Evolutionary conservation across 2,329 filamentous ascomycete species (phyloP), one percentile per base, ranked within the genome.

Genomic region (Penicillium sp.): DNA sequence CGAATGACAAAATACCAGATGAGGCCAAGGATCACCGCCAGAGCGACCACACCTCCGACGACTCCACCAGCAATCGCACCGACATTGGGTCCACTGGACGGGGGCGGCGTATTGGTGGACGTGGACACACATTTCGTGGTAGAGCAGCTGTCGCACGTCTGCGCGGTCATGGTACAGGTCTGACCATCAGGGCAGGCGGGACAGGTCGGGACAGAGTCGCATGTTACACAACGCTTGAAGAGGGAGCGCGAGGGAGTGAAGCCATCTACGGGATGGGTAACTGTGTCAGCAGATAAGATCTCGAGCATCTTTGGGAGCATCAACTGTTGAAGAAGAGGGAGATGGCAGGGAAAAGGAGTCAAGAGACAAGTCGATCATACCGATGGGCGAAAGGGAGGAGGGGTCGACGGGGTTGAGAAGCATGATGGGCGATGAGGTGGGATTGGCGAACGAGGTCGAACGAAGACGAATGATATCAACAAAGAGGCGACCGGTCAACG

Each of bases 31-130:
- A 90, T 74, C 39, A 91, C 77, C n/a, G 84, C 89, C 54, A 98
- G 83, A 48, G 88, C 83, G n/a, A 84, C 83, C 14, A 98, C 76
- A 66, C 92, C 95, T 64, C 92, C 95, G 45, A 98, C 81, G 10
- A 97, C 92, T 65, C 94, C 94, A 65, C 95, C 95, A 1, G 90
- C 94, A 65, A 99, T 97, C 37, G 91, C 91, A 43, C 93, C 93
- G 1, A 89, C 82, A 67, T 91, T 93, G 7, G 89, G 85, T 7
- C 85, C 83, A 11, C 79, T 78, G 25, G 63, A 58, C 50, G 59
- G 42, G 20, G 55, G 45, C 7, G 42, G 38, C 55, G 59, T 63
- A 67, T 75, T 74, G 5, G 76, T 71, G 49, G 49, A 54, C 11
- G 50, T 55, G 25, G 54, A 43, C 12, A 68, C 34, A 52, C 66